Percentiles rank a stretch among this genome's conserved stretches.
phyloP scores from a whole-genome alignment of 2,329 filamentous ascomycete genomes.

The Fusarium musae region DNA sequence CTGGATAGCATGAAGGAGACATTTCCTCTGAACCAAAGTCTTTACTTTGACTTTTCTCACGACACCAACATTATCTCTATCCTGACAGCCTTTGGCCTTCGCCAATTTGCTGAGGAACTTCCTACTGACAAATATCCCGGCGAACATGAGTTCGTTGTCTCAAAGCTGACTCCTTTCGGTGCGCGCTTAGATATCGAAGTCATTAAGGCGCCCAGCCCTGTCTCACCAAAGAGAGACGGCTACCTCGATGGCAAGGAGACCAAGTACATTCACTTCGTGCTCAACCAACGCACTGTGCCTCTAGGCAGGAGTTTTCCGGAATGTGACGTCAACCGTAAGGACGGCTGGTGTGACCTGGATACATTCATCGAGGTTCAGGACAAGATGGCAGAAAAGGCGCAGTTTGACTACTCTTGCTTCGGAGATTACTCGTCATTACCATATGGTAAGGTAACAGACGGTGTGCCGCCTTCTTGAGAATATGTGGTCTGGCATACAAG shows the following conservation, averaged over 20 bases:
- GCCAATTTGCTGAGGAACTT: conserved; percentile 72
- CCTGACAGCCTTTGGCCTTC: conserved; percentile 77
- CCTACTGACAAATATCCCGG: conserved; percentile 65
- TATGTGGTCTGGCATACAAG: not conserved
- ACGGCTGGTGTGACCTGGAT: conserved; percentile 81
- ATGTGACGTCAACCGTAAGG: conserved; percentile 70
- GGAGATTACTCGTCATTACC: conserved; percentile 58
- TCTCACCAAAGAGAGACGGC: conserved; percentile 64
- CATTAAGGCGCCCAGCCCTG: conserved; percentile 73
- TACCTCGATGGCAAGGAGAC: conserved; percentile 67
- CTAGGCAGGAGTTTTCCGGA: conserved; percentile 72
- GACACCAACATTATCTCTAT: conserved; percentile 79
- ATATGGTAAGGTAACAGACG: conserved; percentile 55
- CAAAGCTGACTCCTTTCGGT: conserved; percentile 76
- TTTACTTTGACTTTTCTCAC: conserved; percentile 84
- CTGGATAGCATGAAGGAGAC: conserved; percentile 74
- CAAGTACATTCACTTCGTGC: conserved; percentile 77
- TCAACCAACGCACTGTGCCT: conserved; percentile 79
- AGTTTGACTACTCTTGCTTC: conserved; percentile 74
- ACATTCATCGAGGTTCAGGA: conserved; percentile 74
- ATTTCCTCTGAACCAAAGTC: conserved; percentile 77
- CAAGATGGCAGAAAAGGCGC: conserved; percentile 65
- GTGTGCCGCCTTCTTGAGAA: conserved; percentile 45
- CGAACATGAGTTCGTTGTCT: conserved; percentile 71
- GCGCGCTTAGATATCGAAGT: conserved; percentile 79